Percentiles rank a stretch among this genome's conserved stretches.
Conservation (phyloP, 1,284 basidiomycete species). For the Sanghuangporus weigelae region DNA sequence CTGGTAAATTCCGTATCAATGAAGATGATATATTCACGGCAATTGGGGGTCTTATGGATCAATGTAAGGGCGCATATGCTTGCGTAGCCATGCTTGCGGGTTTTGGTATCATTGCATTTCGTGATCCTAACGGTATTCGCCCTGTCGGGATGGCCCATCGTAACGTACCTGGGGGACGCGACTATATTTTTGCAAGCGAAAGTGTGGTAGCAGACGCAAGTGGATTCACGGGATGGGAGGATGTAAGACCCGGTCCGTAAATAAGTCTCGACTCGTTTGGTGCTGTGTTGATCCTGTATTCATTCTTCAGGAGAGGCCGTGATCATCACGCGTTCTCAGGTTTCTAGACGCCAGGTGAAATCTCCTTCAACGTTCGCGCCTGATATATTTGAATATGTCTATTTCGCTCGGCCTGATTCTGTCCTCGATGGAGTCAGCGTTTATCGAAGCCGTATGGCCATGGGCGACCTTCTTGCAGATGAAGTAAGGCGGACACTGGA, state of each 20-base stretch:
- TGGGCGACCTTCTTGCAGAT: constrained; percentile 94
- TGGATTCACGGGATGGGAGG: constrained; percentile 89
- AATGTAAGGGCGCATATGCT: constrained; percentile 91
- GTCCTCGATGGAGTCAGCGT: constrained; percentile 97
- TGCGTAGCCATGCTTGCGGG: constrained; percentile 98
- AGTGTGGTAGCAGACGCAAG: constrained; percentile 94
- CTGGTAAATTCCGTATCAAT: constrained; percentile 99
- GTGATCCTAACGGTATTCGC: constrained; percentile 98
- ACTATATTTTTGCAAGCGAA: constrained; percentile 94
- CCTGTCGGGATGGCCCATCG: constrained; percentile 82
- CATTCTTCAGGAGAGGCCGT: constrained; percentile 75
- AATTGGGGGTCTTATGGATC: constrained; percentile 83
- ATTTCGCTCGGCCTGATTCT: constrained; percentile 97
- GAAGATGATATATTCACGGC: constrained; percentile 99
- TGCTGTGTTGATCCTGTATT: not conserved
- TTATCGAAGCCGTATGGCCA: constrained; percentile 97
- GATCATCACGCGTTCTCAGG: constrained; percentile 82
- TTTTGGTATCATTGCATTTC: constrained; percentile 97
- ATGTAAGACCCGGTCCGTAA: constrained; percentile 79
- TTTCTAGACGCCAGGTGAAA: constrained; percentile 71
- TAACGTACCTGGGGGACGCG: constrained; percentile 46
- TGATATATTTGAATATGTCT: constrained; percentile 99
- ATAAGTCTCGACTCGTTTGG: not conserved
- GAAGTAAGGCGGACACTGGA: constrained; percentile 77
- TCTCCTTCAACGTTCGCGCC: constrained; percentile 78